Evolutionary conservation across 2,329 filamentous ascomycete genomes (phyloP), one percentile per base, ranked within the genome.

Genomic region (Penicillium sp.): DNA sequence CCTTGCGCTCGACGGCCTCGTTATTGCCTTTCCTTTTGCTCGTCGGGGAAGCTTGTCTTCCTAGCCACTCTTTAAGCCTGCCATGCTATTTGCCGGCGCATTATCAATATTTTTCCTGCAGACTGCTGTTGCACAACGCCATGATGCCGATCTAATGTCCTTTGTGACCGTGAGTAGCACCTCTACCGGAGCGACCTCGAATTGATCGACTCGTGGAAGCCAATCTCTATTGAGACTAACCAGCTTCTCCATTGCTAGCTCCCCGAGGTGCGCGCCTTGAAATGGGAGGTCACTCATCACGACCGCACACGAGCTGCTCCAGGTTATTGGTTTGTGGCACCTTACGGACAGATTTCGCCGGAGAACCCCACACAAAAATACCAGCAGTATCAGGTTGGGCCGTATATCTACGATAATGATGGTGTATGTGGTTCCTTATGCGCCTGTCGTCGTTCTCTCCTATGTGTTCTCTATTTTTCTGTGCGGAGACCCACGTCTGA

Each of bases 341-440:
- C 80, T 1, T 82, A 81, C 65, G 63, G 63, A n/a, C 54, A 60
- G 45, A 69, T 71, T 43, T 55, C 55, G 3, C 66, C 67, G 11
- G 70, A 72, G 17, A 15, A 59, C 1, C 64, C 67, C 12, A 67
- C 68, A 17, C 49, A 67, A 31, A 70, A 67, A 54, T 71, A 65
- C 59, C 72, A 78, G 52, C 78, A 79, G 56, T 69, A 76, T 60
- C 79, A 81, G 65, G 75, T 79, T 35, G 79, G 79, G 4, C 76
- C 80, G 14, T 79, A 82, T 62, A 82, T 82, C 55, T 82, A 81
- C 66, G 80, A 82, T 63, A 78, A 77, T 61, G 72, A 73, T 64
- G 80, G 80, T 56, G 73, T 76, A 71, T 54, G 65, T 60, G n/a
- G 12, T 45, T 22, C 8, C 31, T 25, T 42, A 17, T 4, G 34